phyloP scores from a whole-genome alignment of 1,139 yeast genomes.

The Taphrina confusa region DNA sequence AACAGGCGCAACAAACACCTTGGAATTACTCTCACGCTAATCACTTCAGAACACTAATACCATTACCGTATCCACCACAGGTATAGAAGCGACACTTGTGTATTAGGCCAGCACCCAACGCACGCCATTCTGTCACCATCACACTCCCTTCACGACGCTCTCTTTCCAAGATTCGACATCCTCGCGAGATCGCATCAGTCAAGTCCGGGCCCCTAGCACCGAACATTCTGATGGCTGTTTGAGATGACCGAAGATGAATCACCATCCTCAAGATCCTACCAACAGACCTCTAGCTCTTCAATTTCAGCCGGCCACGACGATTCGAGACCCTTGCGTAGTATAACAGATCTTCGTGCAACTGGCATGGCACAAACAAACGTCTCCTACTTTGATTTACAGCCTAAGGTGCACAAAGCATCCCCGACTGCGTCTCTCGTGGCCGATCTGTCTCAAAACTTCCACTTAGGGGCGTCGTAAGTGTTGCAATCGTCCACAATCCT shows the following conservation, averaged over 20 bases:
- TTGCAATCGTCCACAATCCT: neutral
- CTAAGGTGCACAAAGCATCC: constrained; percentile 28
- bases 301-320: neutral
- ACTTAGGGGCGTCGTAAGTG: constrained; percentile 46
- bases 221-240: too few species aligned
- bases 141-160: too few species aligned
- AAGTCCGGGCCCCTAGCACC: too few species aligned
- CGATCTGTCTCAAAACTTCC: constrained; percentile 54
- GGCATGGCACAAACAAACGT: neutral
- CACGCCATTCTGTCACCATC: too few species aligned
- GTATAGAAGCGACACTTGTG: too few species aligned
- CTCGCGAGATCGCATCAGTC: too few species aligned
- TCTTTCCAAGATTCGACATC: too few species aligned
- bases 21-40: too few species aligned
- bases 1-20: constrained; percentile 7
- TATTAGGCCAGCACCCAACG: too few species aligned
- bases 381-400: constrained; percentile 18
- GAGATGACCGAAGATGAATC: constrained; percentile 15
- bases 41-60: too few species aligned
- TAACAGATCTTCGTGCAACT: neutral
- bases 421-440: constrained; percentile 55
- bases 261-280: constrained; percentile 3
- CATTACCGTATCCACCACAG: too few species aligned
- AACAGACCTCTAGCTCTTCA: neutral
- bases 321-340: neutral